Evolutionary conservation across 75 land plant species (phyloP).

Genomic region (Sequoia sempervirens): DNA sequence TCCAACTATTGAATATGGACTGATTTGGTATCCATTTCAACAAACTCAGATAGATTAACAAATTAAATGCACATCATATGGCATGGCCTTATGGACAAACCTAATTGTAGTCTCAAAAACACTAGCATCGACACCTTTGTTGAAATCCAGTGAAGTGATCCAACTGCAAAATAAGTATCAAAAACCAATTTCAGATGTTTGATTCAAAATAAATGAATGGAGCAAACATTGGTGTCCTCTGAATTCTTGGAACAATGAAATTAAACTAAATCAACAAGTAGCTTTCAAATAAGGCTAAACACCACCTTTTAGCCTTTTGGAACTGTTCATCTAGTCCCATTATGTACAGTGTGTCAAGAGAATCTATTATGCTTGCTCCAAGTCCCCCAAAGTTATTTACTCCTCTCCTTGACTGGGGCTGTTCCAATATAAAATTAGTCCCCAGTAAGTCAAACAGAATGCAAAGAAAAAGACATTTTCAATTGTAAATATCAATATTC

Average conservation of each 20-base stretch:
- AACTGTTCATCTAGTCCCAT: conserved; percentile 91
- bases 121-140: conserved; percentile 87
- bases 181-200: neutral
- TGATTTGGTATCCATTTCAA: neutral
- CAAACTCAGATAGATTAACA: neutral
- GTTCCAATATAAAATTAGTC: conserved; percentile 1
- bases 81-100: conserved; percentile 23
- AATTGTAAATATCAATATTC: neutral
- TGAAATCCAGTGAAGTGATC: conserved; percentile 90
- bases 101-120: conserved; percentile 99
- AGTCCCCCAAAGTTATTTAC: conserved; percentile 93
- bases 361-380: conserved; percentile 92
- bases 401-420: conserved; percentile 85
- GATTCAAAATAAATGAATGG: neutral
- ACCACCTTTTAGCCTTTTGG: conserved; percentile 83
- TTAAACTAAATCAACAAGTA: neutral
- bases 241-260: conserved; percentile 1
- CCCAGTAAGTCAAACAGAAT: neutral
- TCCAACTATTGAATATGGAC: neutral
- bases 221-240: neutral
- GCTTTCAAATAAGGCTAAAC: conserved; percentile 17
- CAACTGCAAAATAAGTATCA: conserved; percentile 51
- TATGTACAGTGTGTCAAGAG: conserved; percentile 91
- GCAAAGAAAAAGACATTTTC: neutral
- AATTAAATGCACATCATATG: neutral